Evolutionary conservation across 1,284 basidiomycete genomes (phyloP), one percentile per base, ranked within the genome.

Genomic region (Neonothopanus nambi): DNA sequence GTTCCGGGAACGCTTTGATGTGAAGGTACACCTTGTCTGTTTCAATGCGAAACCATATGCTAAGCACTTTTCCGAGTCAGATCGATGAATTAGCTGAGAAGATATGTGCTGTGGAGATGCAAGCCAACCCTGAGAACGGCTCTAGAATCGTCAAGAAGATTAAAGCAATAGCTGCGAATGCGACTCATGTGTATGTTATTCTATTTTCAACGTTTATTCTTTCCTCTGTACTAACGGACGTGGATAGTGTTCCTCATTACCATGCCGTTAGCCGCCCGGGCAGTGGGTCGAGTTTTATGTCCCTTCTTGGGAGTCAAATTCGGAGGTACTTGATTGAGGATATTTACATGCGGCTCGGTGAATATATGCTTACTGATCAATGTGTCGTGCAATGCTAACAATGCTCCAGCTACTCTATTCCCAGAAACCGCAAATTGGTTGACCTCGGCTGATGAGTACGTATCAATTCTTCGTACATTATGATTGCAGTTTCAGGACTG

Each of bases 341-440:
- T 26, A 59, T 84, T 1, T 85, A 85, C 63, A 75, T 75, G 21
- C 75, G 79, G 35, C 61, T 84, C 39, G 69, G 76, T 77, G 55
- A 54, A 67, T 64, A n/a, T 17, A 28, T 21, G 12, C 8, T 35
- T 5, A 18, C 17, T 36, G 30, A 18, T 15, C 18, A 50, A 5
- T n/a, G 5, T 28, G 26, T 47, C 35, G 23, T 23, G 8, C 12
- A 28, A 28, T 35, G 76, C 77, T 72, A 2, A 76, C 72, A 0
- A 80, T 81, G 74, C 81, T 81, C 67, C 80, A 79, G 0, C 78
- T 80, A 54, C 80, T 78, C 66, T 1, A 80, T 79, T 54, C n/a
- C n/a, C n/a, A n/a, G n/a, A n/a, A n/a, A n/a, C n/a, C n/a, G n/a
- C n/a, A n/a, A n/a, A n/a, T n/a, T 82, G 80, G 80, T 57, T 76